Conservation (phyloP, 2,329 filamentous ascomycete species). For the Trichoderma atroviride region DNA sequence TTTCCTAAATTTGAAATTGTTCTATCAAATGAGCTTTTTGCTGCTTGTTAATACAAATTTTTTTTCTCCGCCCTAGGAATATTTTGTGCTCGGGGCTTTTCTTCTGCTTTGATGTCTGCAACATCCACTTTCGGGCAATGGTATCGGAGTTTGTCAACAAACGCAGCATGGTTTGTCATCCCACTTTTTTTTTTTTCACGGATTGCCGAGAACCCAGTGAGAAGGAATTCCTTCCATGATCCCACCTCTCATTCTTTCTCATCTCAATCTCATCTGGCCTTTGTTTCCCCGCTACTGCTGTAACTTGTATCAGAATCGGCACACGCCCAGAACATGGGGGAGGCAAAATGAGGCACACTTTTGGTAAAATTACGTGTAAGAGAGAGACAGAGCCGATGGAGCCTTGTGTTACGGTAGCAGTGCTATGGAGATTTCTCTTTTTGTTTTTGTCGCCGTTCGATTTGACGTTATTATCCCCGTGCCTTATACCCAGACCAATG, state of each 20-base stretch:
- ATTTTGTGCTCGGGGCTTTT: not conserved
- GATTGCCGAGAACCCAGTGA: not conserved
- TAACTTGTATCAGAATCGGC: not conserved
- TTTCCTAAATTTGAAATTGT: not conserved
- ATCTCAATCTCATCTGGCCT: not conserved
- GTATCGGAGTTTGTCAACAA: conserved; percentile 19
- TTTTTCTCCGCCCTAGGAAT: not conserved
- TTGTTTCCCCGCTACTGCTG: not conserved
- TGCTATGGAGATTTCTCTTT: not conserved
- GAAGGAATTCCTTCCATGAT: not conserved
- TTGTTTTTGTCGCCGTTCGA: not conserved
- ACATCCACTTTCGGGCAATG: conserved; percentile 16
- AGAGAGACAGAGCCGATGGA: not conserved
- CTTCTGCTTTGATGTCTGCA: not conserved
- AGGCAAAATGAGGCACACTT: not conserved
- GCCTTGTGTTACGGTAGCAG: not conserved
- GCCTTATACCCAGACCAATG: not conserved
- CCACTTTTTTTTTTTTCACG: too few species aligned
- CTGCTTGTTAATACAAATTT: not conserved
- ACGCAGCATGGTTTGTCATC: conserved; percentile 21
- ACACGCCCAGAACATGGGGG: not conserved
- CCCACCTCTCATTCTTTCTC: not conserved
- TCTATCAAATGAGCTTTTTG: not conserved
- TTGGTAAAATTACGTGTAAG: not conserved
- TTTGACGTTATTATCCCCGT: conserved; percentile 1